Percentiles rank a stretch among this genome's conserved stretches.
Conservation (phyloP, 192 early-diverging fungal species). For the Backusella mclennaniae region DNA sequence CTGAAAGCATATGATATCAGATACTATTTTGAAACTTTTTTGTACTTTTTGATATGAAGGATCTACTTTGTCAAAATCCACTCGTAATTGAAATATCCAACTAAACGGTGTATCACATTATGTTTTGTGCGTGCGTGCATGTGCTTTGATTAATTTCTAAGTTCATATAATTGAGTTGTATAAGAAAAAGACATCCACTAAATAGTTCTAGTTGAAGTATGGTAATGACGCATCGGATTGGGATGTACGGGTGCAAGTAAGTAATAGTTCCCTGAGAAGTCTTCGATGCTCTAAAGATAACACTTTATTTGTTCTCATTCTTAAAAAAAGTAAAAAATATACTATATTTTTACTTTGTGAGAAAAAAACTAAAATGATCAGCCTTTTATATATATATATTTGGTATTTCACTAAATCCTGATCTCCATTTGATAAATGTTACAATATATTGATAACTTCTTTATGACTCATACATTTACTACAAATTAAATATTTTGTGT, state of each 20-base stretch:
- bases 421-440: background rate
- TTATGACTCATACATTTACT: no score
- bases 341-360: background rate
- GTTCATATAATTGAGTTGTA: background rate
- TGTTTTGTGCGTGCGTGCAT: background rate
- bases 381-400: background rate
- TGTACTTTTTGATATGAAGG: background rate
- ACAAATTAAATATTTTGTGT: no score
- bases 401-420: background rate
- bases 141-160: background rate
- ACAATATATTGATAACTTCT: no score
- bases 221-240: no score
- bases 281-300: no score
- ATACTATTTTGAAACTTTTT: no score
- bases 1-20: no score
- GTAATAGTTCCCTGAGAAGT: no score
- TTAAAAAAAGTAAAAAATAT: background rate
- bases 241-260: no score
- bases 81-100: background rate
- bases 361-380: conserved; percentile 3
- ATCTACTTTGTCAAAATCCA: no score
- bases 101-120: background rate
- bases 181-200: no score
- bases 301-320: background rate
- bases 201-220: no score